Base-by-base conservation (phyloP, 139 green algal species). In the Penium margaritaceum region DNA sequence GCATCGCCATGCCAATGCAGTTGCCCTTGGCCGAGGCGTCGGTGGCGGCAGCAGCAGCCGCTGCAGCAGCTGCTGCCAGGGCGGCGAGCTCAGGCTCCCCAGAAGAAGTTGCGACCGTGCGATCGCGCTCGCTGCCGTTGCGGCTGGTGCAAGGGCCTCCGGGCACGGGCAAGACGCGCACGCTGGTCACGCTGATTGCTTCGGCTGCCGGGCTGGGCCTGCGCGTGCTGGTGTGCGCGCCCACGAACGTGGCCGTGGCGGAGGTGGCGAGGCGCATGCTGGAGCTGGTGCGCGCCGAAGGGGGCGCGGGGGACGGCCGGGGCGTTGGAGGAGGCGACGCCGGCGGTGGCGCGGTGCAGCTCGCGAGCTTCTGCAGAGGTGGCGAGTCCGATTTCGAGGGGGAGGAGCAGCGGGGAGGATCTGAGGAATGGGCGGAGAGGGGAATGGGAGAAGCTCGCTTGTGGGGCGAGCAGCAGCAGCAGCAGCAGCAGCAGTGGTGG, bases 141-240 rank as follows among this genome's bases (percentile, higher is more conserved):
- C 66, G 66, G 63, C 68, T 82, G 32, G 75, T 82, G 21, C 73
- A 74, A 19, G 72, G 72, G 17, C 72, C 72, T 2, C 72, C 74
- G 19, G 74, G 74, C 12, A 81, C 74, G 4, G 74, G 74, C 41
- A 81, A 81, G 32, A 81, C 74, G 4, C 55, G 24, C 9, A 81
- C 74, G 6, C 6, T 79, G 12, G 24, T 24, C 0, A 14, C 30
- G 9, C 15, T 81, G 1, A 44, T 81, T 21, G n/a, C 34, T 27
- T 12, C 61, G 21, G 15, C 78, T 27, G 19, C 32, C 33, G 9
- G 27, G 12, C 53, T 69, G 0, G 38, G 51, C 2, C 27, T 63
- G 24, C 74, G 74, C 60, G 32, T 53, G 47, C 47, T 81, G 3
- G 74, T 78, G 7, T 78, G 65, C 54, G 74, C 74, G 0, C 74